Evolutionary conservation across 257 asterid genomes (phyloP).

Genomic region (Coffea canephora): DNA sequence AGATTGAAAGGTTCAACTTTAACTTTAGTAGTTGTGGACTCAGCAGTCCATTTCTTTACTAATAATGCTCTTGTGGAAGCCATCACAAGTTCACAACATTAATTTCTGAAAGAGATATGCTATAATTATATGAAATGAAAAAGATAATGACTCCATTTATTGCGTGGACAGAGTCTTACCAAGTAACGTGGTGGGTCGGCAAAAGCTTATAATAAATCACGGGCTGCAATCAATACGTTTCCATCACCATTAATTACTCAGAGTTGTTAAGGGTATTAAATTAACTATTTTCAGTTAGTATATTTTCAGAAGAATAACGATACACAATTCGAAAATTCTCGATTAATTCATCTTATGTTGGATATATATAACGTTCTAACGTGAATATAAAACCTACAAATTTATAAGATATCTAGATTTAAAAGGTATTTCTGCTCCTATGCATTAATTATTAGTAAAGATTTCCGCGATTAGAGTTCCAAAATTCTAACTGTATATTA

Average conservation of each 20-base stretch:
- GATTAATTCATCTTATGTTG: too few species aligned
- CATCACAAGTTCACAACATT: neutral
- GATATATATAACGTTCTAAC: too few species aligned
- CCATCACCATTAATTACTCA: neutral
- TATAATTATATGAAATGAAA: too few species aligned
- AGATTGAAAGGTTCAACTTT: neutral
- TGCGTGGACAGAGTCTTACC: neutral
- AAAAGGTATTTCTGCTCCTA: too few species aligned
- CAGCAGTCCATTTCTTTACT: too few species aligned
- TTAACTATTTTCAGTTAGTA: neutral
- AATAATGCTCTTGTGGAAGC: neutral
- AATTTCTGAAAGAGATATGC: neutral
- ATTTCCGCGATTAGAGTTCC: too few species aligned
- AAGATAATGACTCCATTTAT: neutral
- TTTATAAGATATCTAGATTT: too few species aligned
- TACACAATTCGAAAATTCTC: too few species aligned
- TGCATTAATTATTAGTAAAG: too few species aligned
- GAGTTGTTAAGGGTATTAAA: neutral
- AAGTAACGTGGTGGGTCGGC: conserved; percentile 3
- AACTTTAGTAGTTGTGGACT: neutral
- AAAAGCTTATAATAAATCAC: neutral
- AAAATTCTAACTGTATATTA: too few species aligned
- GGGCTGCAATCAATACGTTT: neutral
- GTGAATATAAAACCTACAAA: too few species aligned
- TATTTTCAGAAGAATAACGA: too few species aligned